Percentiles rank a stretch among this genome's conserved stretches.
These are phyloP conservation scores for Diplodia seriata DNA, from an alignment of 2,329 filamentous ascomycete species.

Conservation along the genomic window DNA sequence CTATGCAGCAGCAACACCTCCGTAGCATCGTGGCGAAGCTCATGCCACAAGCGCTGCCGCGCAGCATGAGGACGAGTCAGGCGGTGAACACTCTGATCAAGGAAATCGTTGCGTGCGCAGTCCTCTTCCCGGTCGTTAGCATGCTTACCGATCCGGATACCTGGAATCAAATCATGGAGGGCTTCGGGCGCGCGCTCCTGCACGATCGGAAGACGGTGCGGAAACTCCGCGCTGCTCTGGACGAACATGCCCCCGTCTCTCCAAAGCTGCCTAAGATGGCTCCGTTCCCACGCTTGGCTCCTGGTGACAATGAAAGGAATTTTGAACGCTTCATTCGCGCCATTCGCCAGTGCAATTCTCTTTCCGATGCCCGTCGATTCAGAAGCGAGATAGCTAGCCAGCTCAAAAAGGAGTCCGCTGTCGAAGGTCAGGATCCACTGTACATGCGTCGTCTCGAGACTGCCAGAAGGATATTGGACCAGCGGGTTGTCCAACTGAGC, in stretches of 20 bases:
- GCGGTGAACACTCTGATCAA: conserved; percentile 81
- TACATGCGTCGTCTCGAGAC: conserved; percentile 91
- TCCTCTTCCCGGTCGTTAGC: conserved; percentile 81
- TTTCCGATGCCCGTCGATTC: conserved; percentile 91
- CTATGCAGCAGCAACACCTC: conserved; percentile 87
- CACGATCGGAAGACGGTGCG: conserved; percentile 96
- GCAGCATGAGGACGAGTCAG: conserved; percentile 76
- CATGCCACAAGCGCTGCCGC: conserved; percentile 76
- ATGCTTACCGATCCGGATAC: conserved; percentile 89
- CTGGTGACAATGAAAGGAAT: conserved; percentile 85
- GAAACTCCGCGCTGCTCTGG: conserved; percentile 87
- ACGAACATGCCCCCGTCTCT: conserved; percentile 88
- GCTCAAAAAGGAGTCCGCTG: conserved; percentile 79
- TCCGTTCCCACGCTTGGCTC: conserved; percentile 78
- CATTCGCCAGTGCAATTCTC: conserved; percentile 85
- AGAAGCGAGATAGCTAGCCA: conserved; percentile 92
- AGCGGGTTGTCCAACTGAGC: conserved; percentile 83
- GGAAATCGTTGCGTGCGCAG: conserved; percentile 92
- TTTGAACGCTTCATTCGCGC: conserved; percentile 94
- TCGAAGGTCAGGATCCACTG: conserved; percentile 80
- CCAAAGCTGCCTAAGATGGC: conserved; percentile 69
- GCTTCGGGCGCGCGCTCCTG: conserved; percentile 81
- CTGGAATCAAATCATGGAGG: conserved; percentile 97
- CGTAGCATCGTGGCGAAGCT: conserved; percentile 75
- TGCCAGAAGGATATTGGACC: conserved; percentile 86